Base-by-base conservation (phyloP, 176 grass and related monocot species). In the Typha latifolia region DNA sequence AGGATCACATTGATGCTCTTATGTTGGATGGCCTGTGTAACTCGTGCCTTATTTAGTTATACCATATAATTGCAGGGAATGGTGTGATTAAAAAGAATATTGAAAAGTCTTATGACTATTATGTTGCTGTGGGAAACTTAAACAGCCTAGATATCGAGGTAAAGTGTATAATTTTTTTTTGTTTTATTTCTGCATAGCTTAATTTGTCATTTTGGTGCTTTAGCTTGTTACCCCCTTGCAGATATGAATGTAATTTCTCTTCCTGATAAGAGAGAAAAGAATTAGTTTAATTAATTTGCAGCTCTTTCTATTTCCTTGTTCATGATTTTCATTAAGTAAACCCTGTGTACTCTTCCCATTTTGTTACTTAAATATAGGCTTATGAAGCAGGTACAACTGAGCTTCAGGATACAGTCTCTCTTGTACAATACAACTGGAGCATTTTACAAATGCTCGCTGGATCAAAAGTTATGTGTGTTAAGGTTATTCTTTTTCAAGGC, bases 371-470 rank as follows among this genome's bases (percentile, higher is more conserved):
- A 47, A 75, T 26, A 48, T 24, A 20, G 13, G 57, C 62, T 43
- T 64, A 9, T 67, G n/a, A 51, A 20, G 47, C 77, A 96, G 92
- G 91, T 80, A 49, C 37, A 69, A 43, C 75, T 91, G 55, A 66
- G 73, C 2, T 74, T 91, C 69, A 83, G 49, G 32, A 79, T 91
- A 68, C 84, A 61, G 51, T 11, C 76, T 62, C 2, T 81, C 21
- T 67, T 77, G 34, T 96, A 88, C 73, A 81, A 88, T 71, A 96
- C 81, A 27, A 80, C 57, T 22, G 76, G 76, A 37, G 91, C 87
- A 43, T 73, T 80, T 48, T 87, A 80, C 76, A 69, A 24, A 37
- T 96, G 87, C 84, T 82, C 79, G 23, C 63, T 64, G 9, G 34
- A 65, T 20, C 51, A 65, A 24, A 62, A 47, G 43, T 1, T 51